Percentiles rank a stretch among this genome's conserved stretches.
Conservation (phyloP, 2,329 filamentous ascomycete genomes). For the Calonectria multiphialidica region DNA sequence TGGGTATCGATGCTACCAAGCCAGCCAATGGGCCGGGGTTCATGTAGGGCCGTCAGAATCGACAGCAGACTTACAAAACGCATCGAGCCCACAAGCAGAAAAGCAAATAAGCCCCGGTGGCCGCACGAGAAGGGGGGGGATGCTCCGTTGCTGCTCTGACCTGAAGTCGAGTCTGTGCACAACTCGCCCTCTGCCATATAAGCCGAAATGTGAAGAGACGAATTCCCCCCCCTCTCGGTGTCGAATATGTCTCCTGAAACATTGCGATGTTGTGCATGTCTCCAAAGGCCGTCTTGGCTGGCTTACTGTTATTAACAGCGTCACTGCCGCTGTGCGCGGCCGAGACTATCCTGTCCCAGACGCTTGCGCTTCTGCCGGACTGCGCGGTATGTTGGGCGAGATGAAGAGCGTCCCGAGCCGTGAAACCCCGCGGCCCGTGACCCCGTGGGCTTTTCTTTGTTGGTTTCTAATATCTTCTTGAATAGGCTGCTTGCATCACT, state of each 20-base stretch:
- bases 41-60: not conserved
- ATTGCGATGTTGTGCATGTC: not conserved
- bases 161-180: not conserved
- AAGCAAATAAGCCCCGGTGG: not conserved
- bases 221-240: not conserved
- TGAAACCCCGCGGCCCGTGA: not conserved
- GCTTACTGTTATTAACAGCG: not conserved
- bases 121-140: not conserved
- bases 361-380: not conserved
- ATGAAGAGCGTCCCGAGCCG: too few relatives aligned
- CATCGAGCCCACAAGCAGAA: not conserved
- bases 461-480: not conserved
- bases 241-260: constrained; percentile 2
- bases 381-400: constrained; percentile 2
- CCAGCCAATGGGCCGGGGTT: not conserved
- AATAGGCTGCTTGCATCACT: not conserved
- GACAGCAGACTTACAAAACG: not conserved
- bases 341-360: not conserved
- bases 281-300: not conserved
- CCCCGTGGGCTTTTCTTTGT: not conserved
- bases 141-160: not conserved
- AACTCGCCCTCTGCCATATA: not conserved
- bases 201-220: not conserved
- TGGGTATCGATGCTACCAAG: not conserved
- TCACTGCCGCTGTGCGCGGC: not conserved